A percentile compares a stretch with the other conserved stretches of the same genome.
phyloP scores from a whole-genome alignment of 495 filamentous ascomycete genomes.

The Polyplosphaeria fusca region DNA sequence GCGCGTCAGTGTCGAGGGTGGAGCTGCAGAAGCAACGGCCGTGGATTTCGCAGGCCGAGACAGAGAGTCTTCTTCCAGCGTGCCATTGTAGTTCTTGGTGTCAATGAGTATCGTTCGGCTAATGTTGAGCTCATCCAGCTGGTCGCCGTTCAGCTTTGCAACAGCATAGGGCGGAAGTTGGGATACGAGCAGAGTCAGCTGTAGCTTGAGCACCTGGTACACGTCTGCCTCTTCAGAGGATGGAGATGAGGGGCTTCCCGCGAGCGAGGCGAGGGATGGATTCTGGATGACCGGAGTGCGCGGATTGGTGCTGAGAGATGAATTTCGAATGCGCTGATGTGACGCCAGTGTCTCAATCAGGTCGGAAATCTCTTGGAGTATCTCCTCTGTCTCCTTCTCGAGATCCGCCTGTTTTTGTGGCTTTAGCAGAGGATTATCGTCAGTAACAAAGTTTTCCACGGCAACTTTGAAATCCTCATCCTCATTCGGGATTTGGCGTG shows the following conservation, averaged over 20 bases:
- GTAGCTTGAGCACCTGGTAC: constrained; percentile 72
- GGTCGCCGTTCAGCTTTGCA: constrained; percentile 79
- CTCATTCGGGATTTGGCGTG: constrained; percentile 42
- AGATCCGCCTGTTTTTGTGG: constrained; percentile 37
- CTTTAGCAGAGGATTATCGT: constrained; percentile 36
- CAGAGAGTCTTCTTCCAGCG: constrained; percentile 82
- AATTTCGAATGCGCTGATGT: constrained; percentile 77
- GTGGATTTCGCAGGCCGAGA: constrained; percentile 36
- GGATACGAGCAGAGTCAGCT: constrained; percentile 67
- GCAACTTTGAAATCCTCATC: constrained; percentile 45
- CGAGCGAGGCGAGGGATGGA: constrained; percentile 46
- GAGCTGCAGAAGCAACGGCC: constrained; percentile 31
- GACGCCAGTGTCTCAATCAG: constrained; percentile 81
- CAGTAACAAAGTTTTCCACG: constrained; percentile 50
- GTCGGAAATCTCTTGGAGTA: constrained; percentile 76
- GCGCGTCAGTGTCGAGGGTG: constrained; percentile 16
- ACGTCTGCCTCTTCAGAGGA: constrained; percentile 64
- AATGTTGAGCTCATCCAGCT: constrained; percentile 74
- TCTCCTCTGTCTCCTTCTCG: constrained; percentile 68
- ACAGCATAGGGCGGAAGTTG: constrained; percentile 81
- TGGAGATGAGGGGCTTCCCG: constrained; percentile 50
- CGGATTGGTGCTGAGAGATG: constrained; percentile 51
- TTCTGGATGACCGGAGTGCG: constrained; percentile 44
- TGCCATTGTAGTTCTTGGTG: constrained; percentile 67
- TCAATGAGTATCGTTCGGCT: constrained; percentile 76